A percentile compares a stretch with the other conserved stretches of the same genome.
phyloP scores from a whole-genome alignment of 2,329 filamentous ascomycete species.

The Oidium heveae region DNA sequence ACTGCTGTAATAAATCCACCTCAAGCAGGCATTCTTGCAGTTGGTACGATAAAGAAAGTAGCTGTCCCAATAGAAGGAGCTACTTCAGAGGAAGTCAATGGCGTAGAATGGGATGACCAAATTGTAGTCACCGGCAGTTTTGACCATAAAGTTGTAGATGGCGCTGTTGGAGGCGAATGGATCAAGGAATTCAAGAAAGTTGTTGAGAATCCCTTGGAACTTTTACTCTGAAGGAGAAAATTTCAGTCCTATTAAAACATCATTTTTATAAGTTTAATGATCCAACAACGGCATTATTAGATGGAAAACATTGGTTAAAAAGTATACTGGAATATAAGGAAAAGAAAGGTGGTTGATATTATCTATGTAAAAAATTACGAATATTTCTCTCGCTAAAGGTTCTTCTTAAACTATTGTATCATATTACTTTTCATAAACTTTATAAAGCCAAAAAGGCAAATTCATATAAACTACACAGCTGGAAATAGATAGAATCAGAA shows the following conservation, averaged over 20 bases:
- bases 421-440: too few relatives aligned
- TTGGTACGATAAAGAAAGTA: conserved; percentile 89
- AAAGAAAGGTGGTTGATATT: too few relatives aligned
- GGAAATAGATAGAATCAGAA: too few relatives aligned
- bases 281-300: neutral
- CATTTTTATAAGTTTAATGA: neutral
- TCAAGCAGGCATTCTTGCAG: conserved; percentile 81
- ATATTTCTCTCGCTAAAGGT: too few relatives aligned
- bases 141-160: conserved; percentile 97
- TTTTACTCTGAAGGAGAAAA: conserved; percentile 39
- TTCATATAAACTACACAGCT: too few relatives aligned
- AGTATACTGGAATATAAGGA: too few relatives aligned
- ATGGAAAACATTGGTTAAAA: too few relatives aligned
- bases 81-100: conserved; percentile 45
- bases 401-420: too few relatives aligned
- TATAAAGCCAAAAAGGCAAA: too few relatives aligned
- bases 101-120: conserved; percentile 83
- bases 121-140: conserved; percentile 88
- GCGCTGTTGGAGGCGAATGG: conserved; percentile 88
- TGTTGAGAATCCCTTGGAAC: conserved; percentile 86
- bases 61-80: conserved; percentile 48
- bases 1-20: conserved; percentile 98
- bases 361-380: too few relatives aligned
- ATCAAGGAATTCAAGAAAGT: conserved; percentile 94
- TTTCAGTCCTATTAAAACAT: neutral